phyloP scores from a whole-genome alignment of 768 basidiomycete species.

The Rhizopogon vulgaris region DNA sequence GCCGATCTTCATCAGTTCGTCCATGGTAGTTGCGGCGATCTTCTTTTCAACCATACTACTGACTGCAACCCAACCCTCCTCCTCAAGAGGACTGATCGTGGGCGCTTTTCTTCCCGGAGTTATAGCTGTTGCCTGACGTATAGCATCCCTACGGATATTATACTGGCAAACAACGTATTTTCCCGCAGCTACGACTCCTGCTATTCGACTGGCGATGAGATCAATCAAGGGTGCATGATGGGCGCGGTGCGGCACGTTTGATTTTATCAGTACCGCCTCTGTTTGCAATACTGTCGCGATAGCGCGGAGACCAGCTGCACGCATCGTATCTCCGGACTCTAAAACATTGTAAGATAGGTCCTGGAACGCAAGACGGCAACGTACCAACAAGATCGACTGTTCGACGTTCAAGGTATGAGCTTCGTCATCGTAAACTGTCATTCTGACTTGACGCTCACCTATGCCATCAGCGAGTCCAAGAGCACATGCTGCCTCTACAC shows the following conservation, averaged over 20 bases:
- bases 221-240: constrained; percentile 59
- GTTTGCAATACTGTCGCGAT: constrained; percentile 84
- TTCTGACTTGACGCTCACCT: constrained; percentile 40
- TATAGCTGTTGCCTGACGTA: constrained; percentile 57
- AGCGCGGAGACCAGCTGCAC: constrained; percentile 90
- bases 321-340: constrained; percentile 99
- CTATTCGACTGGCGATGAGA: constrained; percentile 77
- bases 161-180: constrained; percentile 90
- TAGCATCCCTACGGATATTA: constrained; percentile 67
- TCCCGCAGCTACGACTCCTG: constrained; percentile 82
- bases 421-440: neutral
- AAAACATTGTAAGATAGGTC: constrained; percentile 3
- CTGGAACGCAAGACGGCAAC: constrained; percentile 37
- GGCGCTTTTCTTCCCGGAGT: constrained; percentile 90
- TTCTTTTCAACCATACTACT: constrained; percentile 90
- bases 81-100: constrained; percentile 80
- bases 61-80: constrained; percentile 84
- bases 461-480: constrained; percentile 96
- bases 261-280: constrained; percentile 92
- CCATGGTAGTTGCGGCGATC: constrained; percentile 79
- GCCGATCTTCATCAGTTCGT: constrained; percentile 72
- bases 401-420: constrained; percentile 3
- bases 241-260: constrained; percentile 55
- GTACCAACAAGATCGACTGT: constrained; percentile 84
- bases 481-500: constrained; percentile 96